Base-by-base conservation (phyloP, 164 flowering plant species). In the Berberis thunbergii region DNA sequence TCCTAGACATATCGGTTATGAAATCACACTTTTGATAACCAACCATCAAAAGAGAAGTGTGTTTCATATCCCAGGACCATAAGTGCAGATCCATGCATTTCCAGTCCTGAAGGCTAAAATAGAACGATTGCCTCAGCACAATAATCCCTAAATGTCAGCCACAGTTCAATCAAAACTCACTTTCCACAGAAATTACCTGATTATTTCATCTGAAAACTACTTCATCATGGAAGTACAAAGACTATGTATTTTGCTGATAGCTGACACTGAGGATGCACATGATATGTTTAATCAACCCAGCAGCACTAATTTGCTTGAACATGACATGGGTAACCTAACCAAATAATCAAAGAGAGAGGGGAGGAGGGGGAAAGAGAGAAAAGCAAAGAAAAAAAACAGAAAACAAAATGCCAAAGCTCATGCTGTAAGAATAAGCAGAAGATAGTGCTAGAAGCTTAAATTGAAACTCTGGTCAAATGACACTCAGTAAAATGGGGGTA, bases 261-360 rank as follows among this genome's bases (percentile, higher is more conserved):
- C 71, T 65, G 66, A 70, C 26, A 72, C 49, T 59, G 26, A 58
- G 63, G 61, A 9, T 49, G 50, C 41, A 62, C 61, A 39, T 50
- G 40, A 64, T 63, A 45, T 48, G 26, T 26, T 26, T 26, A 26
- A 26, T 67, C 78, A 73, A 70, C 67, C 71, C 78, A 80, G 76
- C 82, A 69, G 66, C 73, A 71, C 73, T 62, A 67, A 66, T 62
- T 79, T 66, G 69, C 70, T 70, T 58, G 61, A 70, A 62, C 74
- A 69, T 71, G 62, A 58, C 65, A 66, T 43, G 67, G 70, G 74
- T 71, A 69, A 67, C 80, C 75, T 72, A 76, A 67, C 41, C 75
- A 69, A 63, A 65, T 65, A 59, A 3, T 5, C 26, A 26, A 26
- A 26, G 26, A 26, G 26, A 26, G 26, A 26, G 26, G 26, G 26